phyloP scores from a whole-genome alignment of 2,329 filamentous ascomycete species.

The Beauveria rudraprayagi region DNA sequence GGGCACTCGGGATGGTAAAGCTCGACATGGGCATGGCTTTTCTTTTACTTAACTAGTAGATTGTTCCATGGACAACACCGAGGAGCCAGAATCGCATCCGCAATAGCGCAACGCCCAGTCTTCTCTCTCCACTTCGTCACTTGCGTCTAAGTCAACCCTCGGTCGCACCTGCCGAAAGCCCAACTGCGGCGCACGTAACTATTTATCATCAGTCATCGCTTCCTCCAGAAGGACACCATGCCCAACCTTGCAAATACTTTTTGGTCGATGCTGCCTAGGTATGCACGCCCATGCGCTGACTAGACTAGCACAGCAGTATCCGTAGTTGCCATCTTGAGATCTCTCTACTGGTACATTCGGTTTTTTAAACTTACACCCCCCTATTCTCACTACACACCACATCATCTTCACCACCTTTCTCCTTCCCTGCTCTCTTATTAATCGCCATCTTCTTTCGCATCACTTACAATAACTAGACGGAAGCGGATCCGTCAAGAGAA shows the following conservation, averaged over 20 bases:
- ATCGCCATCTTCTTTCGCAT: not conserved
- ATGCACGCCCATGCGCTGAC: not conserved
- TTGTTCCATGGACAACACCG: not conserved
- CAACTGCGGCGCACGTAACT: not conserved
- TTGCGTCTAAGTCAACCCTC: constrained; percentile 1
- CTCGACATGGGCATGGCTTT: not conserved
- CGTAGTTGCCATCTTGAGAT: not conserved
- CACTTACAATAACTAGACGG: constrained; percentile 4
- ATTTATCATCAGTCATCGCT: constrained; percentile 1
- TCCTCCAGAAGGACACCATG: not conserved
- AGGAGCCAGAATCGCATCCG: constrained; percentile 3
- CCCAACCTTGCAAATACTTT: not conserved
- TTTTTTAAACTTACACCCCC: not conserved
- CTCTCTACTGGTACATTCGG: not conserved
- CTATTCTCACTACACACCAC: no score
- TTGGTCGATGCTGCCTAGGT: not conserved
- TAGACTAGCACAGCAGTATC: not conserved
- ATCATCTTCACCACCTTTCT: not conserved
- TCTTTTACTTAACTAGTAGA: not conserved
- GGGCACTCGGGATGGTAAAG: not conserved
- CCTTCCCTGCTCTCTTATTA: not conserved
- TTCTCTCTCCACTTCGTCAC: constrained; percentile 2
- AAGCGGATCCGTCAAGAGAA: constrained; percentile 8
- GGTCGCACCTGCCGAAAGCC: constrained; percentile 5
- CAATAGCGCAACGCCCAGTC: constrained; percentile 2